Conservation (phyloP, 768 basidiomycete genomes). For the Suillus cothurnatus region DNA sequence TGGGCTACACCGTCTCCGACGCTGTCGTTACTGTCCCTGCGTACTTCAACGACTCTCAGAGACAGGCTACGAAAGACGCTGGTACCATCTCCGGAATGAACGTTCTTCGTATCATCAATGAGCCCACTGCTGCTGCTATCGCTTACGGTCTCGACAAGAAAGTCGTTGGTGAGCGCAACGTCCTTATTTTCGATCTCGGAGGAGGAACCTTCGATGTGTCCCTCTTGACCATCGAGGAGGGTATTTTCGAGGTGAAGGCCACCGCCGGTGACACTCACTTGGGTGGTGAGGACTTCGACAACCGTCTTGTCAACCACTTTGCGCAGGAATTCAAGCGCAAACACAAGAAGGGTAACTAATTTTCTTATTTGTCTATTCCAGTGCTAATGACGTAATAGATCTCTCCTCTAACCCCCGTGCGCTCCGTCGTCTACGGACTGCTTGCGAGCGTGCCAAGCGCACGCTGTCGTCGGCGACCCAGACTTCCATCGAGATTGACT, state of each 20-base stretch:
- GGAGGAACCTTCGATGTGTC: constrained; percentile 99
- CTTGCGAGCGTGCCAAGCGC: constrained; percentile 98
- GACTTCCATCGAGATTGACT: constrained; percentile 97
- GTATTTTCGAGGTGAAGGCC: constrained; percentile 98
- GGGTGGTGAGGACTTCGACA: constrained; percentile 98
- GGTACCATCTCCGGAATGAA: constrained; percentile 93
- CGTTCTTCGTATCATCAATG: constrained; percentile 98
- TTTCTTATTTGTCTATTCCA: constrained; percentile 3
- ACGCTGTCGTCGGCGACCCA: constrained; percentile 96
- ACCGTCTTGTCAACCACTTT: constrained; percentile 96
- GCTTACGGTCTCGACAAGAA: constrained; percentile 99
- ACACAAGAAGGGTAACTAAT: constrained; percentile 82
- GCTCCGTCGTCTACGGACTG: constrained; percentile 94
- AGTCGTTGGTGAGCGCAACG: constrained; percentile 86
- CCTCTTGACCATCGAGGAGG: constrained; percentile 93
- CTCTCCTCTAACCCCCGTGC: constrained; percentile 92
- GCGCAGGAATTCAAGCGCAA: constrained; percentile 97
- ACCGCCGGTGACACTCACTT: constrained; percentile 98
- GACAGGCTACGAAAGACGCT: constrained; percentile 98
- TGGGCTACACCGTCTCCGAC: constrained; percentile 80
- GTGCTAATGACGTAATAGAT: constrained; percentile 47
- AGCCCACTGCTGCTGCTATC: constrained; percentile 97
- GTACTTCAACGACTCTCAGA: constrained; percentile 99
- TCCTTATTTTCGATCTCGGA: constrained; percentile 97
- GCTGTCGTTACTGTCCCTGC: constrained; percentile 97